A percentile compares a stretch with the other conserved stretches of the same genome.
Conservation (phyloP, 208 protist species). For the Baffinella frigidus region DNA sequence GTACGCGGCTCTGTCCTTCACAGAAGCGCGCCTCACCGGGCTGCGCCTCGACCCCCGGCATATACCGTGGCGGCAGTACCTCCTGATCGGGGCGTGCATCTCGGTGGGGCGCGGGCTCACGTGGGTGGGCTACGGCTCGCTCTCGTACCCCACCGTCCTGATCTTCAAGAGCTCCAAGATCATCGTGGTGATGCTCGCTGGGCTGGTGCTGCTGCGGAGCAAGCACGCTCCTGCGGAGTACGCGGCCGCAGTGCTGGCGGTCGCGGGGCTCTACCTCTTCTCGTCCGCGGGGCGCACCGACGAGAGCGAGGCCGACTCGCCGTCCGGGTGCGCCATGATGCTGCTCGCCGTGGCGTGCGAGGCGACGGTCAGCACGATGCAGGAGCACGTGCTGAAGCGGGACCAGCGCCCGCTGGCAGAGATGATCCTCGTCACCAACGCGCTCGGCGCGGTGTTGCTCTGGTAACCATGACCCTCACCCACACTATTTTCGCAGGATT, state of each 20-base stretch:
- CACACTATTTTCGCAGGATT: too few species aligned
- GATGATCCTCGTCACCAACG: constrained; percentile 48
- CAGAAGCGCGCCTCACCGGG: not conserved
- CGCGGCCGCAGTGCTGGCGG: not conserved
- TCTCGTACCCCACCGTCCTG: constrained; percentile 19
- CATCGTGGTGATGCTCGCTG: constrained; percentile 10
- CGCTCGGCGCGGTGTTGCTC: not conserved
- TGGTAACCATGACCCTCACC: too few species aligned
- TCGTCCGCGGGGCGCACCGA: not conserved
- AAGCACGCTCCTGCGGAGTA: not conserved
- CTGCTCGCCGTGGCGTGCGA: not conserved
- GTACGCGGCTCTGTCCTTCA: not conserved
- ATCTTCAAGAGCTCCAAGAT: constrained; percentile 54
- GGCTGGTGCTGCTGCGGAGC: not conserved
- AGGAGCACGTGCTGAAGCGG: not conserved
- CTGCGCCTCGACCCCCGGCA: not conserved
- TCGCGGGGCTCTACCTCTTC: not conserved
- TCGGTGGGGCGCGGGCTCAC: constrained; percentile 33
- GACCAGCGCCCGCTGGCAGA: constrained; percentile 20
- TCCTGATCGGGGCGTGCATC: not conserved
- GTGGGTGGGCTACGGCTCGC: constrained; percentile 39
- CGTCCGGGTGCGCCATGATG: not conserved
- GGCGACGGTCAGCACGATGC: constrained; percentile 41
- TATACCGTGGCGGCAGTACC: not conserved
- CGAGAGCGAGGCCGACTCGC: not conserved